Conservation (phyloP, 306 rosid genomes). For the Gastrolobium villosum region DNA sequence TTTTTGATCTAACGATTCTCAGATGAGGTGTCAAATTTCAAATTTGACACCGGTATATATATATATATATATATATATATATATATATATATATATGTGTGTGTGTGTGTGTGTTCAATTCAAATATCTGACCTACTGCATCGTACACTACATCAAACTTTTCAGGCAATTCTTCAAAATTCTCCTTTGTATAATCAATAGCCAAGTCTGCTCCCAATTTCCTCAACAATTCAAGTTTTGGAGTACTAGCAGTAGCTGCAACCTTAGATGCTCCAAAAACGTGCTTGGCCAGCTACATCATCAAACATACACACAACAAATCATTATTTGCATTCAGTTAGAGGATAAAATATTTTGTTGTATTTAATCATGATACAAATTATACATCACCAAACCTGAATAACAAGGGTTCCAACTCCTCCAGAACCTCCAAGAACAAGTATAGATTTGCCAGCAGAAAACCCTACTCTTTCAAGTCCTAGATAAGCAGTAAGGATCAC, state of each 20-base stretch:
- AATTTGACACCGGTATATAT: too few species aligned
- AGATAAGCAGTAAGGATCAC: constrained; percentile 72
- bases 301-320: neutral
- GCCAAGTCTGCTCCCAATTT: constrained; percentile 68
- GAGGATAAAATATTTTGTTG: neutral
- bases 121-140: constrained; percentile 56
- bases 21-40: too few species aligned
- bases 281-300: constrained; percentile 67
- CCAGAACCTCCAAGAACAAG: constrained; percentile 82
- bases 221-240: constrained; percentile 59
- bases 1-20: too few species aligned
- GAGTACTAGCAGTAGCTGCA: constrained; percentile 70
- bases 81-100: too few species aligned
- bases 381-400: constrained; percentile 55
- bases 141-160: constrained; percentile 71
- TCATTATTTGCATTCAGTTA: neutral
- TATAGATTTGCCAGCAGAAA: constrained; percentile 63
- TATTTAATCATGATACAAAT: too few species aligned
- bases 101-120: too few species aligned
- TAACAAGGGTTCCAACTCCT: constrained; percentile 67
- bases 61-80: too few species aligned
- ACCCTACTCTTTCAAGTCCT: constrained; percentile 56
- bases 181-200: constrained; percentile 66
- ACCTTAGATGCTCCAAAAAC: constrained; percentile 68
- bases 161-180: constrained; percentile 58